Conservation (phyloP, 83 land plant genomes). For the Picea abies region DNA sequence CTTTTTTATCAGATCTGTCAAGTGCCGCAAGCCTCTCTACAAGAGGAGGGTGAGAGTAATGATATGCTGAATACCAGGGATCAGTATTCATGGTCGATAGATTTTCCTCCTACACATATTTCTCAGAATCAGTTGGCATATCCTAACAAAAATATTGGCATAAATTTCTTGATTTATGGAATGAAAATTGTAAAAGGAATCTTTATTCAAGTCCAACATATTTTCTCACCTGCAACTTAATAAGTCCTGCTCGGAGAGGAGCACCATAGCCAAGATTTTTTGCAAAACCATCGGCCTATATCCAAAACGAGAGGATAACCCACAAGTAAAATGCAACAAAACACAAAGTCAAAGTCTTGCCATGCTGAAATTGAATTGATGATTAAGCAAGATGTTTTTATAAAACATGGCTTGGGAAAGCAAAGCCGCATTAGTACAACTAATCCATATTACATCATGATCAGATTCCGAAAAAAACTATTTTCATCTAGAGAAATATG, state of each 20-base stretch:
- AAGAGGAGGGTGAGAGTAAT: conserved; percentile 98
- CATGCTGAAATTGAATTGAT: not conserved
- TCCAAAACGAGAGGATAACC: not conserved
- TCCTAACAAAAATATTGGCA: not conserved
- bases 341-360: conserved; percentile 9
- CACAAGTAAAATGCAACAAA: not conserved
- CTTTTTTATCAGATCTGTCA: conserved; percentile 65
- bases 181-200: not conserved
- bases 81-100: conserved; percentile 98
- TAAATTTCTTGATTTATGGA: not conserved
- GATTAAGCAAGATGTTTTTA: not conserved
- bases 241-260: conserved; percentile 77
- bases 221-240: conserved; percentile 83
- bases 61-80: conserved; percentile 99
- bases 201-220: not conserved
- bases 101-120: conserved; percentile 86
- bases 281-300: conserved; percentile 99
- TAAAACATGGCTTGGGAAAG: not conserved
- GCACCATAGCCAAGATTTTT: conserved; percentile 80
- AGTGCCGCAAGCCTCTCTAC: conserved; percentile 94
- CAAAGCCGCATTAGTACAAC: not conserved
- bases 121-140: conserved; percentile 8
- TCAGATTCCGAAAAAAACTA: not conserved
- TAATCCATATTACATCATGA: not conserved
- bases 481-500: too few relatives aligned